Conservation (phyloP, 106 monocot species). For the Dendrobium nobile region DNA sequence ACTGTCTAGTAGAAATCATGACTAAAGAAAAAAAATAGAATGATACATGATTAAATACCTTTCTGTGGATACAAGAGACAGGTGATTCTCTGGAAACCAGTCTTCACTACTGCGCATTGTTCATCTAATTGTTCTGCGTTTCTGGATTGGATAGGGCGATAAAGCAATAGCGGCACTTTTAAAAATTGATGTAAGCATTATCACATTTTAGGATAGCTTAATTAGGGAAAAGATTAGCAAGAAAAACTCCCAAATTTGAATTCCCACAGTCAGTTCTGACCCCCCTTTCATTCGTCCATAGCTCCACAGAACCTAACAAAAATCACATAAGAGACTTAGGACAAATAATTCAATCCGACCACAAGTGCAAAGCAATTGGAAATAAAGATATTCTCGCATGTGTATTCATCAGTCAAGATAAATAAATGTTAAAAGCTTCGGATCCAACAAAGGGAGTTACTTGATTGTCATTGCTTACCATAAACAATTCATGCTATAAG, state of each 20-base stretch:
- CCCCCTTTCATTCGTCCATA: conserved; percentile 95
- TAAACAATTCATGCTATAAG: not conserved
- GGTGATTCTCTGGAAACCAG: conserved; percentile 94
- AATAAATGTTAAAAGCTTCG: no score
- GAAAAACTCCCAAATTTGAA: conserved; percentile 64
- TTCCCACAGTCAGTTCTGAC: conserved; percentile 96
- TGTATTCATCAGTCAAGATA: no score
- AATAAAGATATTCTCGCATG: not conserved
- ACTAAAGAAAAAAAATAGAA: no score
- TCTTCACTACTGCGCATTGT: conserved; percentile 94
- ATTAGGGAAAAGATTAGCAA: conserved; percentile 64
- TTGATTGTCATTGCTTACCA: no score
- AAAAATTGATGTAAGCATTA: conserved; percentile 89
- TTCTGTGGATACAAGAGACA: conserved; percentile 57
- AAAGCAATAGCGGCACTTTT: conserved; percentile 82
- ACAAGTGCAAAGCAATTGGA: not conserved
- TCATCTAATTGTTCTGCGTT: conserved; percentile 83
- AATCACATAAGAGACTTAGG: not conserved
- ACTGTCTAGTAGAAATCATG: no score
- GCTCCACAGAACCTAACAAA: conserved; percentile 75
- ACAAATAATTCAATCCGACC: not conserved
- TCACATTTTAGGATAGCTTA: conserved; percentile 64
- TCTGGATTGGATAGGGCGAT: conserved; percentile 96
- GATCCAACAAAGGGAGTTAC: no score
- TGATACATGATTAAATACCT: conserved; percentile 29